Percentiles rank a stretch among this genome's conserved stretches.
Conservation (phyloP, 2,329 filamentous ascomycete genomes). For the Sordariomycetes sp. region DNA sequence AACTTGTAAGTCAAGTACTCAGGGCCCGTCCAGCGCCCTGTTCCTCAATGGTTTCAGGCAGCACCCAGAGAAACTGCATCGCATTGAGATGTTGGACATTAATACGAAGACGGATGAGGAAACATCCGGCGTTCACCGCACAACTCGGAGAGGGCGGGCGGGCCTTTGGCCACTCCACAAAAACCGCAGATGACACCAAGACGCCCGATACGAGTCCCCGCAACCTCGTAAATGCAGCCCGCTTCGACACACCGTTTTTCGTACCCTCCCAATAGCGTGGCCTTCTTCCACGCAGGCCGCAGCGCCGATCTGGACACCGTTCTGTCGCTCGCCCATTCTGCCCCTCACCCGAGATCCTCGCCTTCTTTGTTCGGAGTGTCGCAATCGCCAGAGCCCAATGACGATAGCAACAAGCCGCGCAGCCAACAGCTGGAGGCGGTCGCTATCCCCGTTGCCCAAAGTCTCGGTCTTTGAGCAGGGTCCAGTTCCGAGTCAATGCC, state of each 20-base stretch:
- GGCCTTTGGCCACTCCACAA: background rate
- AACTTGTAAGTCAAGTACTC: background rate
- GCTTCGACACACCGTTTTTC: background rate
- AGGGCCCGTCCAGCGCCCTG: too few relatives aligned
- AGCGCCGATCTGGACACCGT: background rate
- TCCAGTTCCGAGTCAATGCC: too few relatives aligned
- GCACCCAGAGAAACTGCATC: background rate
- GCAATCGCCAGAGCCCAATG: background rate
- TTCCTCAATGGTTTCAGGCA: background rate
- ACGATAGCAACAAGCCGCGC: too few relatives aligned
- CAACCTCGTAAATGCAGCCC: background rate
- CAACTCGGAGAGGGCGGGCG: background rate
- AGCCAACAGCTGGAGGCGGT: too few relatives aligned
- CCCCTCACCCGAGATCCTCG: background rate
- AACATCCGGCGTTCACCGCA: background rate
- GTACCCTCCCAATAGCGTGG: background rate
- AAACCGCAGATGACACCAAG: background rate
- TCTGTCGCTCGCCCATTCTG: background rate
- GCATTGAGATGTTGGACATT: background rate
- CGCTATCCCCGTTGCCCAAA: too few relatives aligned
- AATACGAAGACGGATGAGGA: background rate
- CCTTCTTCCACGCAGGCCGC: background rate
- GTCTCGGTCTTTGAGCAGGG: too few relatives aligned
- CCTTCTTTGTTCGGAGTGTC: background rate
- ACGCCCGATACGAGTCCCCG: background rate